Evolutionary conservation across 345 rosid species (phyloP), one percentile per base, ranked within the genome.

Genomic region (Cochlearia excelsa): DNA sequence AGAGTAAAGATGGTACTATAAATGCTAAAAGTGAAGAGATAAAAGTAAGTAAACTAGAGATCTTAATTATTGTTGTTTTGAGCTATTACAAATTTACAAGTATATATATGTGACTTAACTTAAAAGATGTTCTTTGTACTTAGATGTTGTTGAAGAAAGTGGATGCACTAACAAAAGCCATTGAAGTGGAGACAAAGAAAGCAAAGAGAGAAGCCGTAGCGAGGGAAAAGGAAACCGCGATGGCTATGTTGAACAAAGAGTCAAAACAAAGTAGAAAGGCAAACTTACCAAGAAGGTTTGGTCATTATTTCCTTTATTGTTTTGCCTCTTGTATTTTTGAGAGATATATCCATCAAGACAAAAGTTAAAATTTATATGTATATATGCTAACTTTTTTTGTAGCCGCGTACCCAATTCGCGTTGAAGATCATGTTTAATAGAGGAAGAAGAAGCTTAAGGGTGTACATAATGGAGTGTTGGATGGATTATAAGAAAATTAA

Each of bases 141-240:
- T 77, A 93, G 99, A 79, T 81, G 71, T 80, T 89, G 52, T 72
- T 78, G 74, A 93, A 81, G 84, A 93, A 84, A 67, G 90, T 89
- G 31, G 88, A 81, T 56, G 82, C 95, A 47, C 62, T 93, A 64
- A 78, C 83, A 9, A 85, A 82, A 75, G 79, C 97, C 56, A 72
- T 80, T 35, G 92, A 85, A 79, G 76, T 82, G 27, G 97, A 89
- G 78, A 81, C 84, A 26, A 89, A 75, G 81, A 84, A 82, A 65
- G 80, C 71, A 60, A 93, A 81, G 78, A 89, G 88, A 61, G 94
- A 85, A 81, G 80, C 87, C 31, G 81, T 76, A 6, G 80, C 80
- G 3, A 78, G 81, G 68, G 97, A 86, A 54, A 89, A 84, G 57
- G 94, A 81, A 75, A 82, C 51, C 26, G 51, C 70, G 2, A n/a